Conservation (phyloP, 169 alveolate species). For the Eimeria falciformis region DNA sequence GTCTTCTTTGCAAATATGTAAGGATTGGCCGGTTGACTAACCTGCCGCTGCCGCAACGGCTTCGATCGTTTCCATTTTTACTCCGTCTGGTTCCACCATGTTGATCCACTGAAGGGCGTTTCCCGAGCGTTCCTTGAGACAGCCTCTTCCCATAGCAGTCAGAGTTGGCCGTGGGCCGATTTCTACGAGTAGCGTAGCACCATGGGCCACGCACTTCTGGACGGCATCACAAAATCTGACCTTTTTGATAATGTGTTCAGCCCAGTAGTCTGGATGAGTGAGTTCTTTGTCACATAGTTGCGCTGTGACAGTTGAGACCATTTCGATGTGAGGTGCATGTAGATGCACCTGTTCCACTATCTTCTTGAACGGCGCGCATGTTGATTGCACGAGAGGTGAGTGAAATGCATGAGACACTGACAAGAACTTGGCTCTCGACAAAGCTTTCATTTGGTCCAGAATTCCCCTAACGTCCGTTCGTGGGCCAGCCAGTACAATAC, state of each 20-base stretch:
- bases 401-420: conserved; percentile 78
- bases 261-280: conserved; percentile 72
- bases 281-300: conserved; percentile 57
- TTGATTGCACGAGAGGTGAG: conserved; percentile 72
- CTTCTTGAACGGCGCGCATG: conserved; percentile 65
- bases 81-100: conserved; percentile 64
- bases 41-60: conserved; percentile 47
- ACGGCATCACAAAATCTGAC: conserved; percentile 78
- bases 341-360: conserved; percentile 48
- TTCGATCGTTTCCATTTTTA: not conserved
- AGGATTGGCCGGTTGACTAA: too few species aligned
- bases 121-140: not conserved
- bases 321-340: conserved; percentile 48
- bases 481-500: conserved; percentile 84
- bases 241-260: conserved; percentile 78
- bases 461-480: conserved; percentile 78
- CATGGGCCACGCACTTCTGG: conserved; percentile 50
- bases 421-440: conserved; percentile 45
- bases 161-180: conserved; percentile 78
- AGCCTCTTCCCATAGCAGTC: conserved; percentile 63
- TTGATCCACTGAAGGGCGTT: conserved; percentile 71
- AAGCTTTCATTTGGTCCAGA: not conserved
- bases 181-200: conserved; percentile 73
- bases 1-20: too few species aligned
- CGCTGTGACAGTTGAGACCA: conserved; percentile 76